Conservation (phyloP, 805 yeast genomes). For the Blastobotrys robertii region DNA sequence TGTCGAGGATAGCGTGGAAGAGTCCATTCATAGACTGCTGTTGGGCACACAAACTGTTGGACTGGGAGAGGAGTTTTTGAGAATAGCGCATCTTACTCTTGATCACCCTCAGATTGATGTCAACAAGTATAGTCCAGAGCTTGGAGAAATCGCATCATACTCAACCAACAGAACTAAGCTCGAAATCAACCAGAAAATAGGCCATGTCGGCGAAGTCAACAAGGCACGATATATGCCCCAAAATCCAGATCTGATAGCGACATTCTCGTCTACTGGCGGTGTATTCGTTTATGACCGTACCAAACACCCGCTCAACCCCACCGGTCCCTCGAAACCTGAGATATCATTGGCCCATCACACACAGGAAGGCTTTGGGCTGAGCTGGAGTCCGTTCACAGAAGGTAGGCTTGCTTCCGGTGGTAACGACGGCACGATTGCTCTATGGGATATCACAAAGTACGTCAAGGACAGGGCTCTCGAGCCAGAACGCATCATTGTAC, state of each 20-base stretch:
- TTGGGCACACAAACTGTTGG: slow-evolving; percentile 60
- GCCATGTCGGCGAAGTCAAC: slow-evolving; percentile 64
- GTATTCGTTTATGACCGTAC: slow-evolving; percentile 71
- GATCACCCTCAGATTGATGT: slow-evolving; percentile 21
- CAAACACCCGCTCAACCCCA: slow-evolving; percentile 51
- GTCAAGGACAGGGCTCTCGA: slow-evolving; percentile 11
- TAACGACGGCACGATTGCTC: slow-evolving; percentile 49
- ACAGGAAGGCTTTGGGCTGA: slow-evolving; percentile 49
- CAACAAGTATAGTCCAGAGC: slow-evolving; percentile 30
- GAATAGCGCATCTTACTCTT: slow-evolving; percentile 27
- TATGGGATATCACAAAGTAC: slow-evolving; percentile 56
- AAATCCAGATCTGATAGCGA: slow-evolving; percentile 73
- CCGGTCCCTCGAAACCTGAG: slow-evolving; percentile 38
- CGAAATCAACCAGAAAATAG: slow-evolving; percentile 46
- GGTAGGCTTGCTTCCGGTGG: slow-evolving; percentile 51
- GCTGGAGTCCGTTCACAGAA: slow-evolving; percentile 61
- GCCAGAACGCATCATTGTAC: slow-evolving; percentile 15
- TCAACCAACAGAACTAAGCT: slow-evolving; percentile 23
- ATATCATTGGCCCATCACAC: slow-evolving; percentile 36
- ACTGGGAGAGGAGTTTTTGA: slow-evolving; percentile 40
- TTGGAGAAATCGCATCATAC: slow-evolving; percentile 27
- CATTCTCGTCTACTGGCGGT: slow-evolving; percentile 57
- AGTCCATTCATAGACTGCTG: slow-evolving; percentile 32
- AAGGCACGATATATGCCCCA: slow-evolving; percentile 69
- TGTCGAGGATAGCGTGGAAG: slow-evolving; percentile 14